Percentiles rank a stretch among this genome's conserved stretches.
These are phyloP conservation scores for Cytospora chrysosperma DNA, from an alignment of 2,329 filamentous ascomycete genomes.

Conservation along the genomic window DNA sequence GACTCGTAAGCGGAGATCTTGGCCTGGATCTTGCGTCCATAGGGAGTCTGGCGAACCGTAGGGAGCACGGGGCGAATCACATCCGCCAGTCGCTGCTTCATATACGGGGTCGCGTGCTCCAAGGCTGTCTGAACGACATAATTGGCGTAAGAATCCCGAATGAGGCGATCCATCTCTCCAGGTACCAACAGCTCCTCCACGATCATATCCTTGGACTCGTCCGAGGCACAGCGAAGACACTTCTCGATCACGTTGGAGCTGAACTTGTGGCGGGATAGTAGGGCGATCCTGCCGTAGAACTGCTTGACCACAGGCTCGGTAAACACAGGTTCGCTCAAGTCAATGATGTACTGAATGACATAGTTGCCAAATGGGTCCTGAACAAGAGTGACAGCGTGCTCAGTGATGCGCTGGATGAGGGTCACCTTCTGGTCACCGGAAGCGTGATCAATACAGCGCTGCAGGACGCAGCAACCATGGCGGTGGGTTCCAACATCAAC, in stretches of 20 bases:
- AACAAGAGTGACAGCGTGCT: conserved; percentile 83
- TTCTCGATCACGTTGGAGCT: conserved; percentile 99
- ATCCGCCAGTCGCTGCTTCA: conserved; percentile 76
- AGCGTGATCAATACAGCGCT: conserved; percentile 97
- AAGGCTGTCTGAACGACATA: conserved; percentile 97
- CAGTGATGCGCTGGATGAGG: conserved; percentile 83
- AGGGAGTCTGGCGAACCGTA: conserved; percentile 83
- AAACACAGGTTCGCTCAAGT: conserved; percentile 83
- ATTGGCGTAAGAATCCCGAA: conserved; percentile 93
- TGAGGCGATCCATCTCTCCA: conserved; percentile 79
- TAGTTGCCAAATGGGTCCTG: conserved; percentile 99
- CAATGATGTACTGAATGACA: conserved; percentile 97
- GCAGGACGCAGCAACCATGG: conserved; percentile 95
- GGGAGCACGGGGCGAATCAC: conserved; percentile 82
- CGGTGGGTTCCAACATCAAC: conserved; percentile 93
- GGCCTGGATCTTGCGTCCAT: conserved; percentile 88
- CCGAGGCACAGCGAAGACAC: conserved; percentile 79
- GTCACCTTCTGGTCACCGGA: conserved; percentile 84
- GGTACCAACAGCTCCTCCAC: conserved; percentile 76
- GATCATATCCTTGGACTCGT: conserved; percentile 73
- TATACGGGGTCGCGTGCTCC: conserved; percentile 74
- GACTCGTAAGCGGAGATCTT: conserved; percentile 70
- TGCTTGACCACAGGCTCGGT: conserved; percentile 83
- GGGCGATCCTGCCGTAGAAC: conserved; percentile 72
- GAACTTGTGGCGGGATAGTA: conserved; percentile 92